A percentile compares a stretch with the other conserved stretches of the same genome.
These are phyloP conservation scores for Agastache rugosa DNA, from an alignment of 257 asterid species.

Conservation along the genomic window DNA sequence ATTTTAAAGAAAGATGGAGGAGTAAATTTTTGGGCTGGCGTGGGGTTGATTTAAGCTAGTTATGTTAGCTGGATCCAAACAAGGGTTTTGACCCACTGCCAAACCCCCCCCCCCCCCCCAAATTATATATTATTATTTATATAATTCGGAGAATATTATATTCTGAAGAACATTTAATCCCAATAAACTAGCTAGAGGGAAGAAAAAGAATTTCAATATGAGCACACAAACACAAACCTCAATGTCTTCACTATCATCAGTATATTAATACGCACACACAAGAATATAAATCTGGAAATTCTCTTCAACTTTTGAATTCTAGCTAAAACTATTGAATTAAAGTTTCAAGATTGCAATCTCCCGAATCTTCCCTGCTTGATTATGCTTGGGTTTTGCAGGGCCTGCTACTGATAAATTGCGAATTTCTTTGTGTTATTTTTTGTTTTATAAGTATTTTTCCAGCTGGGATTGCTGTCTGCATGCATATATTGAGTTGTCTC, in stretches of 20 bases:
- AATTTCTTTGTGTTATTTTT: conserved; percentile 13
- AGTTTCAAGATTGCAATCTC: conserved; percentile 27
- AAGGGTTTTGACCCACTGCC: conserved; percentile 43
- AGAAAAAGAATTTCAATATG: conserved; percentile 29
- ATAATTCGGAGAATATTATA: background rate
- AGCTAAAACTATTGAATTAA: conserved; percentile 16
- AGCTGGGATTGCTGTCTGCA: conserved; percentile 39
- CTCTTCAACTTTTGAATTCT: conserved; percentile 19
- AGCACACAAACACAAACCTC: conserved; percentile 32
- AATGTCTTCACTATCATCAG: conserved; percentile 28
- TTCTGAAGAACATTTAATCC: conserved; percentile 18
- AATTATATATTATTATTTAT: background rate
- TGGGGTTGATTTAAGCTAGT: conserved; percentile 52
- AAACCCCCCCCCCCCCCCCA: conserved; percentile 4
- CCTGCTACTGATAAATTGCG: conserved; percentile 1
- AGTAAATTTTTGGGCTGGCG: conserved; percentile 50
- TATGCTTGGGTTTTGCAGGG: conserved; percentile 33
- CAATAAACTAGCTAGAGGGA: conserved; percentile 19
- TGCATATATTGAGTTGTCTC: conserved; percentile 32
- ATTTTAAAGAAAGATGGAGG: no score
- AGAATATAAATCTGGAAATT: conserved; percentile 29
- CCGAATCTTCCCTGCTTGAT: conserved; percentile 16
- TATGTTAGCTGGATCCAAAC: conserved; percentile 80
- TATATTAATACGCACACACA: background rate
- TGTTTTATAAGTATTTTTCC: background rate